phyloP scores from a whole-genome alignment of 148 eudicot species.

The Silene conica region DNA sequence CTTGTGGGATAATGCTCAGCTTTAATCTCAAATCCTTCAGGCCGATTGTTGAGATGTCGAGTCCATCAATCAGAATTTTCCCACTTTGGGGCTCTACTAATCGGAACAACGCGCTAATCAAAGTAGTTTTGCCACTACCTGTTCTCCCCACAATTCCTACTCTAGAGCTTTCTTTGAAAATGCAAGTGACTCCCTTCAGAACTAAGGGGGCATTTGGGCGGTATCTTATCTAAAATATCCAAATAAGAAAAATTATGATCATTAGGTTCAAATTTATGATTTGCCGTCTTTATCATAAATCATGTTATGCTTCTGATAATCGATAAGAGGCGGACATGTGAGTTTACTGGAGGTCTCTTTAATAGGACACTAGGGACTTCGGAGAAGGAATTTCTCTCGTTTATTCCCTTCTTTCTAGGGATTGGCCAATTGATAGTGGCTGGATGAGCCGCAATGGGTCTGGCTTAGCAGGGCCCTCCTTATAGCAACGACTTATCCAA shows the following conservation, averaged over 20 bases:
- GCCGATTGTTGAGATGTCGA: conserved; percentile 53
- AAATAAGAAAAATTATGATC: neutral
- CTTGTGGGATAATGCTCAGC: conserved; percentile 68
- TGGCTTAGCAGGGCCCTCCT: no score
- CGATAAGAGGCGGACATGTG: no score
- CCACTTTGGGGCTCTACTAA: conserved; percentile 35
- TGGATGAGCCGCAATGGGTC: no score
- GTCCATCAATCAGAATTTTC: conserved; percentile 44
- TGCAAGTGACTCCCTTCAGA: conserved; percentile 65
- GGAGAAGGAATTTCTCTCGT: no score
- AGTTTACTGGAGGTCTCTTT: no score
- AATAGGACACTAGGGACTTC: no score
- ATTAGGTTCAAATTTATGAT: no score
- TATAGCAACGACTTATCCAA: no score
- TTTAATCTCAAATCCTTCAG: conserved; percentile 51
- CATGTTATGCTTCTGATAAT: no score
- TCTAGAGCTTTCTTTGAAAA: conserved; percentile 41
- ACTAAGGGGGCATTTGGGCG: conserved; percentile 57
- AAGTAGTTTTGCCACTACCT: conserved; percentile 67
- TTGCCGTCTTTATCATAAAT: no score
- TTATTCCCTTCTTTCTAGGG: no score
- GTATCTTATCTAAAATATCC: conserved; percentile 43
- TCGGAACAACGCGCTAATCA: conserved; percentile 41
- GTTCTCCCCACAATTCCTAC: conserved; percentile 51
- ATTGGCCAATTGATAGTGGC: no score